These are phyloP conservation scores for Combretum micranthum DNA, from an alignment of 345 rosid species.

Conservation along the genomic window DNA sequence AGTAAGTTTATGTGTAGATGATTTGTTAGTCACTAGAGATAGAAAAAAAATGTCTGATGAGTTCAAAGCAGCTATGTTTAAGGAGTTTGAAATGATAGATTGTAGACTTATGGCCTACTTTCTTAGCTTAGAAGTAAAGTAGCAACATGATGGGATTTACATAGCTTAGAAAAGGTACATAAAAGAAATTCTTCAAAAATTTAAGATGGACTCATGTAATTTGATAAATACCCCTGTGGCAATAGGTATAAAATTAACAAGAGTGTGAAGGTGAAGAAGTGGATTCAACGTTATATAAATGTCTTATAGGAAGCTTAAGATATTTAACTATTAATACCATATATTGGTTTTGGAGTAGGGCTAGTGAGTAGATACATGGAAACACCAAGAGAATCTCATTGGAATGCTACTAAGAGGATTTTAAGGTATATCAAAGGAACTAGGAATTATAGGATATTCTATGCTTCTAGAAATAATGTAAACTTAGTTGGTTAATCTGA, in stretches of 20 bases:
- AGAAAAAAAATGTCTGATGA: neutral
- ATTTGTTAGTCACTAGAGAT: neutral
- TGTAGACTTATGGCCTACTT: neutral
- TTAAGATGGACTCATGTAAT: neutral
- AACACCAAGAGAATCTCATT: neutral
- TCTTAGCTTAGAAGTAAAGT: no score
- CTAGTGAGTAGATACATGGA: neutral
- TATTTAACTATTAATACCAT: neutral
- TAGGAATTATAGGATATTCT: neutral
- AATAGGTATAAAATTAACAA: neutral
- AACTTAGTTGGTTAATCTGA: no score
- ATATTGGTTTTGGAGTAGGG: neutral
- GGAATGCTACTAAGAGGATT: neutral
- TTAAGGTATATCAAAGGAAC: neutral
- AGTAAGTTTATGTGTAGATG: neutral
- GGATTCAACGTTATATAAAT: neutral
- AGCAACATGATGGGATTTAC: no score
- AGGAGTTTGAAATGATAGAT: neutral
- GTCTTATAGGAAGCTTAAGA: neutral
- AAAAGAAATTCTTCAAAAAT: neutral
- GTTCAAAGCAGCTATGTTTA: neutral
- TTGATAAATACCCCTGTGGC: neutral
- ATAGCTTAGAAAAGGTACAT: neutral
- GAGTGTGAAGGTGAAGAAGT: neutral
- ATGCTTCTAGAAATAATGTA: neutral